Conservation (phyloP, 1,284 basidiomycete genomes). For the Leccinum ambiguum region DNA sequence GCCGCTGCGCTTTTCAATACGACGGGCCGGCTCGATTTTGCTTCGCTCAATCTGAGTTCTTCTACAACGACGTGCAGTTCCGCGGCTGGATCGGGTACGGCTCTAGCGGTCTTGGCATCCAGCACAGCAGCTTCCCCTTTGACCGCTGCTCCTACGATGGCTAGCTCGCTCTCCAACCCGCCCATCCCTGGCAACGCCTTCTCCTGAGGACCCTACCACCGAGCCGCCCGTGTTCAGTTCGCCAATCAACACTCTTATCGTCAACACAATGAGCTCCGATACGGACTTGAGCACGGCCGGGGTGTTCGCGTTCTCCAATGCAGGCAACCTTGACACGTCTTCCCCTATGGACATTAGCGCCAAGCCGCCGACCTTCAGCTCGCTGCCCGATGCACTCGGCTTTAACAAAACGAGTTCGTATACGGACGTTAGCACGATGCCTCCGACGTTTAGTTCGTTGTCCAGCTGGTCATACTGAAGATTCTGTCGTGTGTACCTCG, state of each 20-base stretch:
- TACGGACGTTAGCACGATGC: slow-evolving; percentile 20
- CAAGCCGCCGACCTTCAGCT: slow-evolving; percentile 1
- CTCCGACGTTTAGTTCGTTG: slow-evolving; percentile 17
- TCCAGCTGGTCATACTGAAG: slow-evolving; percentile 8
- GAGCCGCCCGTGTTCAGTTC: slow-evolving; percentile 6
- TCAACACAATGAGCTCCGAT: slow-evolving; percentile 8
- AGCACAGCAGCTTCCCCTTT: not conserved
- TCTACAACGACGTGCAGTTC: not conserved
- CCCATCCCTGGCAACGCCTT: not conserved
- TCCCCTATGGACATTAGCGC: not conserved
- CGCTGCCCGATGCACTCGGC: slow-evolving; percentile 8
- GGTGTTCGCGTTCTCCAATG: not conserved
- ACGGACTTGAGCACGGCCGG: slow-evolving; percentile 15
- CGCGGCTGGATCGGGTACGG: not conserved
- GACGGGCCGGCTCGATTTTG: slow-evolving; percentile 21
- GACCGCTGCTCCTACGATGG: not conserved
- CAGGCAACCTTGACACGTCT: not conserved
- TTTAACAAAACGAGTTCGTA: slow-evolving; percentile 8
- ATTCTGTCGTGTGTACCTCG: slow-evolving; percentile 7
- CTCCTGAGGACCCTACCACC: not conserved
- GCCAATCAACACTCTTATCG: slow-evolving; percentile 1
- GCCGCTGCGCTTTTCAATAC: slow-evolving; percentile 20
- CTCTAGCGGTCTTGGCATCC: not conserved
- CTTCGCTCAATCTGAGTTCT: slow-evolving; percentile 10
- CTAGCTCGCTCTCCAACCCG: not conserved